Base-by-base conservation (phyloP, 2,329 filamentous ascomycete genomes). In the Microascus cirrosus region DNA sequence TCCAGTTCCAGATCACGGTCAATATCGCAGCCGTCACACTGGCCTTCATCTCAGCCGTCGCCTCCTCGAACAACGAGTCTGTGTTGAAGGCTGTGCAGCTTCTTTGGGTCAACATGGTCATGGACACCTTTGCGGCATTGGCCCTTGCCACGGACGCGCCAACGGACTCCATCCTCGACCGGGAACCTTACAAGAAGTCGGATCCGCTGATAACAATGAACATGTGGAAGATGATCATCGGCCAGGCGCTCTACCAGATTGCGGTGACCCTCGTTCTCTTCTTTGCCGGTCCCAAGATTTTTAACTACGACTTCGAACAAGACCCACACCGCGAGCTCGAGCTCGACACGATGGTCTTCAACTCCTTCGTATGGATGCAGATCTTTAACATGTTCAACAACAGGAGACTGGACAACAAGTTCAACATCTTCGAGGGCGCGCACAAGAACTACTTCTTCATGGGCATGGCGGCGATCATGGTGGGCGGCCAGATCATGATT, bases 321-420 rank as follows among this genome's bases (percentile, higher is more conserved):
- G 61, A 67, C 25, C 55, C 45, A 3, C 64, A 77, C 55, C 68
- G 72, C 53, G 68, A 70, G 24, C 69, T 76, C n/a, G 71, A 80
- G 62, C 71, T 85, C 45, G 74, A 81, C 62, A 85, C 84, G 1
- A 74, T 86, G 59, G 79, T 87, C 54, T 87, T 87, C 73, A 87
- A 87, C 69, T 82, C 80, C 0, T 87, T 85, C 63, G 84, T 87
- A 2, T 87, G 83, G 83, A 83, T 87, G 78, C 85, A 87, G 65
- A 85, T 87, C 61, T 87, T 87, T 73, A 87, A 87, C 68, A 77
- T 84, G 68, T 79, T 84, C 71, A 86, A 86, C 69, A 83, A 82
- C 65, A 77, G 83, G 34, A 80, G 82, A 45, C 72, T 85, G 0
- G 82, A 85, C 64, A 84, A 84, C 68, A 76, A 77, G 60, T 76